Percentiles rank a stretch among this genome's conserved stretches.
phyloP scores from a whole-genome alignment of 2,329 filamentous ascomycete genomes.

The Aspergillus transmontanensis region DNA sequence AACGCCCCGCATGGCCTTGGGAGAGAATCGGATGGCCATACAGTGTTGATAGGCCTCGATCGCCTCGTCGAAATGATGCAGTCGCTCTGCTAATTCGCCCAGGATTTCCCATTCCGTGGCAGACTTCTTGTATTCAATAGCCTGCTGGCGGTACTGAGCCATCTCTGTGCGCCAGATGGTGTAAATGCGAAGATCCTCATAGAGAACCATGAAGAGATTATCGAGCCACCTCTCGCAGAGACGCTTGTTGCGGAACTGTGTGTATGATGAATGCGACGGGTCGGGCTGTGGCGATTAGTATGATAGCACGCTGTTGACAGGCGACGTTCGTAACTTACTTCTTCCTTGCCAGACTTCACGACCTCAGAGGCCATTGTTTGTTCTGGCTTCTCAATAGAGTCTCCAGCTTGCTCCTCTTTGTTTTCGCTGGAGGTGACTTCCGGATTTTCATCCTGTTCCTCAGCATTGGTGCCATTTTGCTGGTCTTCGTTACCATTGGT shows the following conservation, averaged over 20 bases:
- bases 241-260: conserved; percentile 94
- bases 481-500: conserved; percentile 39
- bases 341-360: conserved; percentile 73
- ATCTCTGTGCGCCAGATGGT: conserved; percentile 99
- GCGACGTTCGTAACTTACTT: conserved; percentile 51
- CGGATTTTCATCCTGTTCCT: conserved; percentile 29
- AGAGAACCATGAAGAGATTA: conserved; percentile 98
- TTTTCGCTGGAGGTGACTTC: conserved; percentile 37
- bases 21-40: conserved; percentile 83
- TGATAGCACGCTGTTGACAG: background rate
- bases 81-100: conserved; percentile 84
- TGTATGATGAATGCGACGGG: conserved; percentile 72
- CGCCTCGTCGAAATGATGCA: conserved; percentile 90
- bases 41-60: conserved; percentile 92
- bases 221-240: conserved; percentile 97
- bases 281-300: conserved; percentile 51
- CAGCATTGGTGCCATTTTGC: conserved; percentile 31
- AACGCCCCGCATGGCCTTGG: conserved; percentile 86
- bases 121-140: conserved; percentile 94
- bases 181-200: conserved; percentile 96
- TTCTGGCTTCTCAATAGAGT: conserved; percentile 73
- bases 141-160: conserved; percentile 90
- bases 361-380: conserved; percentile 77
- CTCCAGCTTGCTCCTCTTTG: conserved; percentile 30
- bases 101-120: conserved; percentile 98